Evolutionary conservation across 1,284 basidiomycete species (phyloP).

Genomic region (Omphalotus olearius): DNA sequence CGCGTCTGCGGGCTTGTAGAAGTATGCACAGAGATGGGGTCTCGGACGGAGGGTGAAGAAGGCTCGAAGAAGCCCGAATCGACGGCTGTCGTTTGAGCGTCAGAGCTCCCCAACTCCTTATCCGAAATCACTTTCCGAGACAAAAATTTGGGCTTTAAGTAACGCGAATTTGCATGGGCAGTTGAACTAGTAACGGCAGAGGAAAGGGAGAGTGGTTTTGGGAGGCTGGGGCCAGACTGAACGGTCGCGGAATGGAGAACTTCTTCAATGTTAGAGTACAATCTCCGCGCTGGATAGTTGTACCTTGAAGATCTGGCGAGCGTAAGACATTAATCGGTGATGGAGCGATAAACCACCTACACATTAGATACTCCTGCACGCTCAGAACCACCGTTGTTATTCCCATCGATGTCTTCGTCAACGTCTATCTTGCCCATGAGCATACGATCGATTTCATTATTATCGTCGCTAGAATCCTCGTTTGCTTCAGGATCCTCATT

Average conservation of each 20-base stretch:
- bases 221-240: too few species aligned
- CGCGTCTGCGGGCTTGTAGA: too few species aligned
- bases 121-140: too few species aligned
- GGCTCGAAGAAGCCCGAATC: slow-evolving; percentile 5
- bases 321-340: not conserved
- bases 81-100: not conserved
- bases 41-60: not conserved
- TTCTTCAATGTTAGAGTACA: too few species aligned
- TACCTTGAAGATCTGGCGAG: too few species aligned
- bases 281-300: too few species aligned
- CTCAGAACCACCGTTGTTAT: not conserved
- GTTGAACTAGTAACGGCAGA: too few species aligned
- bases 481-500: not conserved
- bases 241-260: too few species aligned
- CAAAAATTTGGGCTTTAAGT: too few species aligned
- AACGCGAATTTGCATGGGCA: too few species aligned
- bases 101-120: not conserved
- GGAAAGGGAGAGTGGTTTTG: too few species aligned
- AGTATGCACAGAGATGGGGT: not conserved
- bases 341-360: too few species aligned
- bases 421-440: not conserved
- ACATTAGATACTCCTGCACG: not conserved
- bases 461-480: slow-evolving; percentile 1
- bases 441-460: slow-evolving; percentile 8
- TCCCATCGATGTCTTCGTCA: not conserved